Conservation (phyloP, 2,329 filamentous ascomycete species). For the Aspergillus sojae region DNA sequence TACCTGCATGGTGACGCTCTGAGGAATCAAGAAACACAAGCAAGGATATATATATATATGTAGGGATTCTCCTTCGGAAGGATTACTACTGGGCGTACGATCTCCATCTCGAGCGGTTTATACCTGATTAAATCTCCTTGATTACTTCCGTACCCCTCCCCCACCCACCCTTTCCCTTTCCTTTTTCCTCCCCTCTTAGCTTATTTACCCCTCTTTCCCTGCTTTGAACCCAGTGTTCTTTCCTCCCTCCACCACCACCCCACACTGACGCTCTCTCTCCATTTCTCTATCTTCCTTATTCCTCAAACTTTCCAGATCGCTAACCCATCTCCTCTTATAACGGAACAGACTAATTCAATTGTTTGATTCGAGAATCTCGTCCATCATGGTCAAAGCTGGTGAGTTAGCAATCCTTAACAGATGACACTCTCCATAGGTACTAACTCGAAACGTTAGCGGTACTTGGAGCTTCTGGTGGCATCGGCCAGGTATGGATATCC, state of each 20-base stretch:
- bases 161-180: constrained; percentile 13
- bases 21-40: background rate
- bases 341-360: background rate
- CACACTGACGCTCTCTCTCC: constrained; percentile 11
- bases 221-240: background rate
- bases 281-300: constrained; percentile 12
- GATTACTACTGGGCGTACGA: background rate
- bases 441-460: constrained; percentile 58
- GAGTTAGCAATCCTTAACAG: constrained; percentile 13
- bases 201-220: constrained; percentile 19
- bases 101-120: background rate
- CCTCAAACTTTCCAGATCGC: background rate
- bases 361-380: background rate
- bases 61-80: background rate
- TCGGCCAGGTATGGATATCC: constrained; percentile 75
- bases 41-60: background rate
- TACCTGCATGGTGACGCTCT: too few species aligned
- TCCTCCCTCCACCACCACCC: constrained; percentile 5
- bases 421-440: constrained; percentile 2
- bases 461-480: constrained; percentile 95
- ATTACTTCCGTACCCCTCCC: constrained; percentile 13
- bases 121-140: too few species aligned
- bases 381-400: constrained; percentile 55
- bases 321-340: background rate
- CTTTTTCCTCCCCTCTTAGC: constrained; percentile 10